A percentile compares a stretch with the other conserved stretches of the same genome.
These are phyloP conservation scores for Xylaria acuta DNA, from an alignment of 495 filamentous ascomycete species.

Conservation along the genomic window DNA sequence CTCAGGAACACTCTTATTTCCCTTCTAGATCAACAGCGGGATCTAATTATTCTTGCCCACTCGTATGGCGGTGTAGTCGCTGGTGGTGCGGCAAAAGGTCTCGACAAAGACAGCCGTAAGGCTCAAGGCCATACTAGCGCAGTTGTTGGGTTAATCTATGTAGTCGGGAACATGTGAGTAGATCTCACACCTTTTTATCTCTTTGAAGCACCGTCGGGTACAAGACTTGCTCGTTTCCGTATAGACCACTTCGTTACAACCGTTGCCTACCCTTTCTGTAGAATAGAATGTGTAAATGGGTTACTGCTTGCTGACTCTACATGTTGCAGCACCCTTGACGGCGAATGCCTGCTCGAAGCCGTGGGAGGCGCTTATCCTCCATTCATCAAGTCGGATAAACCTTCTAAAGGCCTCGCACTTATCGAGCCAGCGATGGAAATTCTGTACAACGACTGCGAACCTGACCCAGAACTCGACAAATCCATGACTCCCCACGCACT, in stretches of 20 bases:
- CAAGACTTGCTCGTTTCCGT: too few species aligned
- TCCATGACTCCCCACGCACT: constrained; percentile 13
- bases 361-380: constrained; percentile 6
- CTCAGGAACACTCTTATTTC: neutral
- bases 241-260: too few species aligned
- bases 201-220: too few species aligned
- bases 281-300: too few species aligned
- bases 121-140: neutral
- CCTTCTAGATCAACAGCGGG: neutral
- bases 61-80: constrained; percentile 20
- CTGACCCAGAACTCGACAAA: neutral
- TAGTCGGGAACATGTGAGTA: constrained; percentile 16
- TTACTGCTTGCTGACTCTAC: too few species aligned
- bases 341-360: neutral
- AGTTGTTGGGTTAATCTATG: constrained; percentile 19
- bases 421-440: constrained; percentile 11
- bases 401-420: neutral
- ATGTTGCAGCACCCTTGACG: constrained; percentile 1
- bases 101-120: neutral
- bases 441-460: constrained; percentile 5
- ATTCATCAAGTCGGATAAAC: constrained; percentile 20
- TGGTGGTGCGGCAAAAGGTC: neutral
- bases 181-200: too few species aligned
- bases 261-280: too few species aligned
- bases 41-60: constrained; percentile 15